These are phyloP conservation scores for Tolypocladium paradoxum DNA, from an alignment of 2,329 filamentous ascomycete genomes.

Conservation along the genomic window DNA sequence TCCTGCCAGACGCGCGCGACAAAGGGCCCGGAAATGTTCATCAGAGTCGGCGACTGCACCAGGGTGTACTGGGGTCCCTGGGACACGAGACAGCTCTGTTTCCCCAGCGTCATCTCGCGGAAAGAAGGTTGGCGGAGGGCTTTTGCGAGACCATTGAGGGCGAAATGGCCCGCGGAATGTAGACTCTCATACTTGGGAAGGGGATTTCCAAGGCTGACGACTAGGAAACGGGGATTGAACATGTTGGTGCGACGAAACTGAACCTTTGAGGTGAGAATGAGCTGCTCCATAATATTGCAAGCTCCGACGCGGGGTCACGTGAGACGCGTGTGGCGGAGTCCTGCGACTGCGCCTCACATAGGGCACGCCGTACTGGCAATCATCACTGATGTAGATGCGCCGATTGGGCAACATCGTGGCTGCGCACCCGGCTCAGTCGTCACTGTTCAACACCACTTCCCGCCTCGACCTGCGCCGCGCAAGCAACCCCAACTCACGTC, in stretches of 20 bases:
- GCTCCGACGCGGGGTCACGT: background rate
- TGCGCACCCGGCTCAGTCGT: constrained; percentile 13
- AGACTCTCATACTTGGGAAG: constrained; percentile 64
- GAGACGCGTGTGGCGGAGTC: constrained; percentile 1
- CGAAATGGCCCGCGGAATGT: constrained; percentile 78
- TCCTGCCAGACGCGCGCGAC: constrained; percentile 55
- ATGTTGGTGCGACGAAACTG: constrained; percentile 11
- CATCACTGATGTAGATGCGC: constrained; percentile 21
- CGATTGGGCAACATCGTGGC: constrained; percentile 21
- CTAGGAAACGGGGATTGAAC: constrained; percentile 49
- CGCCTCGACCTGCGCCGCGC: background rate
- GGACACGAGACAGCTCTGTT: constrained; percentile 39
- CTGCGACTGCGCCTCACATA: constrained; percentile 1
- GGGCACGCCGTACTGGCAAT: constrained; percentile 1
- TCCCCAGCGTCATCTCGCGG: constrained; percentile 32
- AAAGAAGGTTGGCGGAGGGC: constrained; percentile 37
- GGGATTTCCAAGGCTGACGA: constrained; percentile 84
- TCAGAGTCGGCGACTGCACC: constrained; percentile 63
- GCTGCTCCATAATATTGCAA: background rate
- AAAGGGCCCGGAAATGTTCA: constrained; percentile 76
- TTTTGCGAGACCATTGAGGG: constrained; percentile 51
- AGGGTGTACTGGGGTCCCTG: constrained; percentile 48
- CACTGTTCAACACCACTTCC: background rate
- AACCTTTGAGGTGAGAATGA: background rate
- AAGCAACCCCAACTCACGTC: background rate